Evolutionary conservation across 441 rosid genomes (phyloP).

Genomic region (Theobroma grandiflorum): DNA sequence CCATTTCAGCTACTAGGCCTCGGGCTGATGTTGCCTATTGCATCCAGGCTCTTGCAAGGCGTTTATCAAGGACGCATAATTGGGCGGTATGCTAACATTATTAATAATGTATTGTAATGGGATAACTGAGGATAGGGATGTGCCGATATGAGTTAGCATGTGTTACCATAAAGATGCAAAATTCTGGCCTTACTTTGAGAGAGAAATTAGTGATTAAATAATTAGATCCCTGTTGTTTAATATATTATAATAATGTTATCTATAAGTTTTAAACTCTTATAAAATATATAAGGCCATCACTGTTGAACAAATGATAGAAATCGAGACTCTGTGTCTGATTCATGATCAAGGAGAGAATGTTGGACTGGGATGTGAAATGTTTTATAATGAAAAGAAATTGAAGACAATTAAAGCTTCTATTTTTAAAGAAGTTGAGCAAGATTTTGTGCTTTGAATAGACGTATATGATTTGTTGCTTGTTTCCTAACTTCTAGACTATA

Average conservation of each 20-base stretch:
- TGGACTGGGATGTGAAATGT: not conserved
- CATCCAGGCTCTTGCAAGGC: conserved; percentile 86
- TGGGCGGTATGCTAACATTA: conserved; percentile 75
- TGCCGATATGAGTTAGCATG: not conserved
- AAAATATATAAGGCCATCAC: not conserved
- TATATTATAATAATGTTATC: not conserved
- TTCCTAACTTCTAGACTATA: not conserved
- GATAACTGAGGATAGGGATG: not conserved
- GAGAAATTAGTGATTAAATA: not conserved
- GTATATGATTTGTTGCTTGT: not conserved
- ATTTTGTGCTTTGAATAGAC: conserved; percentile 8
- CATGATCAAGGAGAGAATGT: not conserved
- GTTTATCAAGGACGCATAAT: conserved; percentile 88
- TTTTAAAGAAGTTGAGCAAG: conserved; percentile 1
- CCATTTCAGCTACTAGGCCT: conserved; percentile 96
- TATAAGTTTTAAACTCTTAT: conserved; percentile 8
- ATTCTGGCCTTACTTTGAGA: not conserved
- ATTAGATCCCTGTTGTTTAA: not conserved
- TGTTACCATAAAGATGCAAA: not conserved
- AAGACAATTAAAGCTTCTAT: not conserved
- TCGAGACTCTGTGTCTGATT: not conserved
- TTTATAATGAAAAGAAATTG: not conserved
- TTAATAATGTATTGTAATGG: not conserved
- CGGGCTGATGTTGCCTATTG: conserved; percentile 99
- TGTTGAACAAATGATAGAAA: not conserved